Evolutionary conservation across 2,329 filamentous ascomycete species (phyloP).

Genomic region (Penicillium sp.): DNA sequence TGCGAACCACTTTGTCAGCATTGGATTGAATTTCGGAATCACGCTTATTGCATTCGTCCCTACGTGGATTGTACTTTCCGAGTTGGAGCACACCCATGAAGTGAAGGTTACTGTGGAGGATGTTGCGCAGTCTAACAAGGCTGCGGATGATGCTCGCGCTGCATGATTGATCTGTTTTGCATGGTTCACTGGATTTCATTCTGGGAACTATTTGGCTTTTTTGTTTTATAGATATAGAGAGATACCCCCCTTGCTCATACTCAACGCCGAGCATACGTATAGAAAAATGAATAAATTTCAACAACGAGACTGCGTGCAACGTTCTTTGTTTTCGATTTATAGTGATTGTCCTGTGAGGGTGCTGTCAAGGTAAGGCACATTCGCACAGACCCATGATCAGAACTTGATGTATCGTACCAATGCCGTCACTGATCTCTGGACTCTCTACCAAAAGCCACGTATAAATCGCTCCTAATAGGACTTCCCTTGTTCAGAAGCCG

Average conservation of each 20-base stretch:
- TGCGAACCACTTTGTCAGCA: slow-evolving; percentile 26
- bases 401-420: too few relatives aligned
- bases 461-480: too few relatives aligned
- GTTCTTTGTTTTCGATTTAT: background rate
- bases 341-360: too few relatives aligned
- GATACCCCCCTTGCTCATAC: slow-evolving; percentile 7
- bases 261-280: slow-evolving; percentile 10
- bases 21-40: slow-evolving; percentile 26
- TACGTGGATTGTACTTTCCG: slow-evolving; percentile 25
- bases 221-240: slow-evolving; percentile 4
- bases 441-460: too few relatives aligned
- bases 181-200: background rate
- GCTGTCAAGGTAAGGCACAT: too few relatives aligned
- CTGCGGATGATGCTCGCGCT: background rate
- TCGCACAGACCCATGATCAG: too few relatives aligned
- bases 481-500: background rate
- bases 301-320: background rate
- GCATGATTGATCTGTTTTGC: slow-evolving; percentile 1
- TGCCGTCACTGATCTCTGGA: too few relatives aligned
- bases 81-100: slow-evolving; percentile 25
- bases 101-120: slow-evolving; percentile 22
- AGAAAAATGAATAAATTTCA: slow-evolving; percentile 6
- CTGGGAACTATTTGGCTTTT: background rate
- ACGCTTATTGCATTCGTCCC: slow-evolving; percentile 22
- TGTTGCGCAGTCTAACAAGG: background rate